Conservation (phyloP, 495 filamentous ascomycete genomes). For the Penicillium crystallinum region DNA sequence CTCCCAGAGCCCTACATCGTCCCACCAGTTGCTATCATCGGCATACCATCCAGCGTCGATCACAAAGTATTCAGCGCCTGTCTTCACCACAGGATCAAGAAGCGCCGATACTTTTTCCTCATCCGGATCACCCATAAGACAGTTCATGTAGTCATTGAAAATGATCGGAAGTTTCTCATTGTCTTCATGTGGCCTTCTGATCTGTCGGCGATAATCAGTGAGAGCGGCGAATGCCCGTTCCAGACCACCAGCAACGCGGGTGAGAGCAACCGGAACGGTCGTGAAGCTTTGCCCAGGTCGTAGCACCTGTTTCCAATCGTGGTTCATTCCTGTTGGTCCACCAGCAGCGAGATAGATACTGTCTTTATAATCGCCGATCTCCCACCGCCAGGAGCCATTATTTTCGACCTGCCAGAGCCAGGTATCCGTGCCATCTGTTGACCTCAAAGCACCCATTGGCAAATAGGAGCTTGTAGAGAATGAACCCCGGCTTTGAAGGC, state of each 20-base stretch:
- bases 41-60: conserved; percentile 29
- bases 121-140: conserved; percentile 25
- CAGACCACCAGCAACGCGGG: background rate
- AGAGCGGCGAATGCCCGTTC: conserved; percentile 16
- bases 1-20: conserved; percentile 21
- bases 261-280: too few relatives aligned
- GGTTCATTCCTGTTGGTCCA: too few relatives aligned
- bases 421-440: too few relatives aligned
- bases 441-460: too few relatives aligned
- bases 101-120: conserved; percentile 22
- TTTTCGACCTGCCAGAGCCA: too few relatives aligned
- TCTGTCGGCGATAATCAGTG: conserved; percentile 17
- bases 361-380: too few relatives aligned
- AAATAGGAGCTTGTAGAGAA: too few relatives aligned
- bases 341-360: too few relatives aligned
- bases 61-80: conserved; percentile 18
- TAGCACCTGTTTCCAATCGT: too few relatives aligned
- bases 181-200: conserved; percentile 10
- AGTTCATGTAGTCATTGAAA: conserved; percentile 22
- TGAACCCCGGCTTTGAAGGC: too few relatives aligned
- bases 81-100: conserved; percentile 4
- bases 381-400: too few relatives aligned
- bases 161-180: conserved; percentile 17
- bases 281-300: too few relatives aligned
- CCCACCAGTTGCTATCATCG: conserved; percentile 25